phyloP scores from a whole-genome alignment of 352 stramenopile genomes.

The Globisporangium irregulare region DNA sequence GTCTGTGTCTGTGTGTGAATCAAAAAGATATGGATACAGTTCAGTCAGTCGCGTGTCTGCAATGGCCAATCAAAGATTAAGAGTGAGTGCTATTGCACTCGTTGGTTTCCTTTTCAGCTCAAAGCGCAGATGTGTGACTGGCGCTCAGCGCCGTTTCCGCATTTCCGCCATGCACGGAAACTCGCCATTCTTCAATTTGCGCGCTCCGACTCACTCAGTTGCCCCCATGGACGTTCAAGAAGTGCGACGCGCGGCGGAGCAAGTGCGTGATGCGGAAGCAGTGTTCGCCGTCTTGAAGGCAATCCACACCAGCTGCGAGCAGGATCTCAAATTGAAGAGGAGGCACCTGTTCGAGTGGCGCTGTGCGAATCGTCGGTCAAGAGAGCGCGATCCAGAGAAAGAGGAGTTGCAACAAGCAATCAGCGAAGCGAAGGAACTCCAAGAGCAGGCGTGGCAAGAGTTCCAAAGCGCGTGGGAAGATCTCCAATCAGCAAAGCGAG shows the following conservation, averaged over 20 bases:
- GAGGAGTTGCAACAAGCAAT: not conserved
- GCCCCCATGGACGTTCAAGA: slow-evolving; percentile 1
- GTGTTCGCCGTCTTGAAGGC: not conserved
- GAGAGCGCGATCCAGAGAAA: not conserved
- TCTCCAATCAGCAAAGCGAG: not conserved
- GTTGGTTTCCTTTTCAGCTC: not conserved
- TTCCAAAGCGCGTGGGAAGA: not conserved
- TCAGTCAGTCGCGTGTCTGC: no score
- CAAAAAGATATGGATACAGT: no score
- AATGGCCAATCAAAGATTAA: no score
- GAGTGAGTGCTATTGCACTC: not conserved
- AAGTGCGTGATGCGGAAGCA: not conserved
- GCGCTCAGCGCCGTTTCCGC: not conserved
- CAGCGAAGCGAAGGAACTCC: not conserved
- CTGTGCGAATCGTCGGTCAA: not conserved
- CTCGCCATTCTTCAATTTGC: not conserved
- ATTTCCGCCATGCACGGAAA: not conserved
- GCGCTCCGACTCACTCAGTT: not conserved
- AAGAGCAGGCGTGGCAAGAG: not conserved
- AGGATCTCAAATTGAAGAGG: not conserved
- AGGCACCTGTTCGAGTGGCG: not conserved
- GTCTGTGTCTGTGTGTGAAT: no score
- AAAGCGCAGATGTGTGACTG: not conserved
- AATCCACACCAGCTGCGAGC: not conserved
- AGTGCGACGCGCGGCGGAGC: not conserved